These are phyloP conservation scores for Penicillium fuscoglaucum DNA, from an alignment of 2,329 filamentous ascomycete genomes.

Conservation along the genomic window DNA sequence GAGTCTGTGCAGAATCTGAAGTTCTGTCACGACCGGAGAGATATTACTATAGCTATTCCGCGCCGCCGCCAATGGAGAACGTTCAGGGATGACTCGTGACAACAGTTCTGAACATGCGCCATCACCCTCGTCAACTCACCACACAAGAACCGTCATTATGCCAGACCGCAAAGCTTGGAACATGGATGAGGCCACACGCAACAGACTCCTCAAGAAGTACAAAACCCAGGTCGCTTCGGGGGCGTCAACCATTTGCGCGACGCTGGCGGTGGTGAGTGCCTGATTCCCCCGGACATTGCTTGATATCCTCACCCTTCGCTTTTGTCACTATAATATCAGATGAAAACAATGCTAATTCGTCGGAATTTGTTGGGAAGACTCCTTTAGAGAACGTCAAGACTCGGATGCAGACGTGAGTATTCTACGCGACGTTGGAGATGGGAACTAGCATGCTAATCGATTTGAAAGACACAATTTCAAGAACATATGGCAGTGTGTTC, in stretches of 20 bases:
- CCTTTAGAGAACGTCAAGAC: conserved; percentile 52
- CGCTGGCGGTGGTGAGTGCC: conserved; percentile 46
- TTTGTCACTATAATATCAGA: neutral
- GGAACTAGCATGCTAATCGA: conserved; percentile 8
- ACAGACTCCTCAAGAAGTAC: conserved; percentile 48
- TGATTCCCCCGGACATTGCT: neutral
- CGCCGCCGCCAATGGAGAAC: conserved; percentile 30
- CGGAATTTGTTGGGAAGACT: conserved; percentile 33
- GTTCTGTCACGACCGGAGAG: conserved; percentile 12
- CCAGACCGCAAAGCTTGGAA: conserved; percentile 35
- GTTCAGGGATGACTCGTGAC: conserved; percentile 40
- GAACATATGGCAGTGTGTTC: conserved; percentile 44
- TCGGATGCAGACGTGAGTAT: conserved; percentile 51
- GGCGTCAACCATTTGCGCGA: conserved; percentile 47
- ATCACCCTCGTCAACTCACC: conserved; percentile 35
- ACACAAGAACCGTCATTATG: conserved; percentile 37
- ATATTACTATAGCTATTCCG: neutral
- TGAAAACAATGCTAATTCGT: conserved; percentile 14
- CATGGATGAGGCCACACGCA: conserved; percentile 44
- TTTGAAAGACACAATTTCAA: conserved; percentile 45
- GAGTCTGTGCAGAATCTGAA: neutral
- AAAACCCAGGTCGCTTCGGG: conserved; percentile 49
- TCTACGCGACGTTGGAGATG: neutral
- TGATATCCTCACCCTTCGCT: neutral
- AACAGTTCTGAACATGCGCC: conserved; percentile 45